Evolutionary conservation across 768 basidiomycete genomes (phyloP), one percentile per base, ranked within the genome.

Genomic region (Hemileccinum rubropunctum): DNA sequence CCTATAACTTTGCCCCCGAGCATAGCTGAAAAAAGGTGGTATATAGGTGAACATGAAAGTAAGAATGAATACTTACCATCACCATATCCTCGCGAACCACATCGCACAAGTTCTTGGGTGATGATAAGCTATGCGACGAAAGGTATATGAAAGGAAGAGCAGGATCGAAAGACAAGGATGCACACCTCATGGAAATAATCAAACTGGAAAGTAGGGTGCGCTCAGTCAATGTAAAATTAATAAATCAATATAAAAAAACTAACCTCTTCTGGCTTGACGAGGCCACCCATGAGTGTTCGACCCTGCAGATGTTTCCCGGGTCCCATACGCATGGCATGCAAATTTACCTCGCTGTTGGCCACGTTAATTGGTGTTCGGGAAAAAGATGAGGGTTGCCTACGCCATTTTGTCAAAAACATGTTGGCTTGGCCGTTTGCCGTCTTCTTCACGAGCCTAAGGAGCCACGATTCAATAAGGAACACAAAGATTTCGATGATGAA

Each of bases 291-390:
- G 3, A 95, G 73, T 7, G 71, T 77, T n/a, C 78, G 74, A 2
- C 91, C 92, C 58, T 89, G 77, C 37, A 95, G 71, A 59, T 94
- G 92, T 60, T 86, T 84, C 32, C 89, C 91, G 0, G 95, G 95
- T 14, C 95, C 95, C 71, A 95, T 76, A 18, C 90, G 78, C 91
- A 97, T 95, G 13, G 91, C 89, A 63, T 91, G 88, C 17, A 98
- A 48, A 60, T 92, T 84, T 27, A 80, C 45, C 44, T 83, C 82
- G 14, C 83, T 86, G 42, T 18, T 7, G 23, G 30, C 21, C 26
- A 27, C 15, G 15, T 45, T 13, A 4, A 47, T 13, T 3, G 2
- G 13, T 2, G 20, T 42, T 20, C n/a, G 18, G 10, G 14, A 10
- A n/a, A 48, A 9, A 21, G 4, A 27, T 3, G 18, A 11, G 17